A percentile compares a stretch with the other conserved stretches of the same genome.
These are phyloP conservation scores for Xylariaceae sp. DNA, from an alignment of 2,329 filamentous ascomycete genomes.

Conservation along the genomic window DNA sequence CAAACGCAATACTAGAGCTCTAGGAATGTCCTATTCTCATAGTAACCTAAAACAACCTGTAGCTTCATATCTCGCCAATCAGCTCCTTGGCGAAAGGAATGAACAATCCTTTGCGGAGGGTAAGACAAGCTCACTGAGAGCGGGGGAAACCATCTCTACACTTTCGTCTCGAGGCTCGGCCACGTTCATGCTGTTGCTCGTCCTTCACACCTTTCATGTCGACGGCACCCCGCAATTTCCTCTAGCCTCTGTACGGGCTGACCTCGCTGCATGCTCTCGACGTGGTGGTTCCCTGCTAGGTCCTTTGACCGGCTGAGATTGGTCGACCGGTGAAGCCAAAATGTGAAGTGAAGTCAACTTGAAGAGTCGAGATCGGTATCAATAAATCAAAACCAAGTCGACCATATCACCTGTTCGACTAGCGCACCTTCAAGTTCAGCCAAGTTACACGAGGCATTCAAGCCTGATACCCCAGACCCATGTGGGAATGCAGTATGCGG, in stretches of 20 bases:
- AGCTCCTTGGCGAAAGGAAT: conserved; percentile 7
- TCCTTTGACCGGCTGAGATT: conserved; percentile 2
- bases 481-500: conserved; percentile 21
- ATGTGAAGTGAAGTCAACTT: conserved; percentile 5
- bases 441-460: conserved; percentile 5
- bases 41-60: conserved; percentile 5
- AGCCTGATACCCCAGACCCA: conserved; percentile 12
- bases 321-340: conserved; percentile 16
- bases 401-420: conserved; percentile 9
- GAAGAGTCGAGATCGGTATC: conserved; percentile 5
- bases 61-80: conserved; percentile 20
- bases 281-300: background rate
- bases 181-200: conserved; percentile 11
- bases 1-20: conserved; percentile 11
- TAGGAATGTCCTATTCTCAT: conserved; percentile 1
- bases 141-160: conserved; percentile 1
- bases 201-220: conserved; percentile 23
- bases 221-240: conserved; percentile 8
- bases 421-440: no score
- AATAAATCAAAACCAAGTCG: conserved; percentile 1
- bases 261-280: conserved; percentile 16
- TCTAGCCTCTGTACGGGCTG: conserved; percentile 5
- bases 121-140: conserved; percentile 28
- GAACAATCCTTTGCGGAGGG: conserved; percentile 11
- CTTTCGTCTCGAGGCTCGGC: conserved; percentile 18